Percentiles rank a stretch among this genome's conserved stretches.
These are phyloP conservation scores for Pecoramyces ruminantium DNA, from an alignment of 192 early-diverging fungal species.

Conservation along the genomic window DNA sequence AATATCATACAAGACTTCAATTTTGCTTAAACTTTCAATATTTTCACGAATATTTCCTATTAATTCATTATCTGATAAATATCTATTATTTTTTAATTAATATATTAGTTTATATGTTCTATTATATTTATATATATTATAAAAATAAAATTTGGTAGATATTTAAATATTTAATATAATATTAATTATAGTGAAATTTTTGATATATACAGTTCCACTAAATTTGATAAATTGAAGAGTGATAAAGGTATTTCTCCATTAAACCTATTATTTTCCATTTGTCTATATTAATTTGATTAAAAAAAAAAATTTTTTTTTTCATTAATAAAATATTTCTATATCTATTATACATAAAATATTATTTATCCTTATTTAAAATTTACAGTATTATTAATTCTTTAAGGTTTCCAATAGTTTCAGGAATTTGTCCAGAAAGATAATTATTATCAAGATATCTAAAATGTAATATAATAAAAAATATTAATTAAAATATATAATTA, in stretches of 20 bases:
- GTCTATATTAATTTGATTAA: neutral
- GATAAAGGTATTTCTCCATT: neutral
- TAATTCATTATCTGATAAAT: neutral
- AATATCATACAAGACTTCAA: neutral
- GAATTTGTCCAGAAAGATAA: neutral
- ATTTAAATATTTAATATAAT: no score
- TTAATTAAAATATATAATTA: no score
- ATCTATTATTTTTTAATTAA: neutral
- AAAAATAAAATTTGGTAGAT: no score
- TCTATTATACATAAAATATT: no score
- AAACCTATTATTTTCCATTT: neutral
- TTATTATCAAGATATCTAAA: neutral
- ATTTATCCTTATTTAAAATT: no score
- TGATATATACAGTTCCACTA: neutral
- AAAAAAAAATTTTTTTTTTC: no score
- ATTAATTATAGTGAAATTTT: no score
- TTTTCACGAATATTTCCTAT: neutral
- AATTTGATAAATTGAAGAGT: neutral
- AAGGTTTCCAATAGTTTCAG: neutral
- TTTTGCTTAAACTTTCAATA: neutral
- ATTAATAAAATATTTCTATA: no score
- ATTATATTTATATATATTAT: no score
- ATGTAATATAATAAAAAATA: no score
- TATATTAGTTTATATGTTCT: no score
- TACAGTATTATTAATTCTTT: neutral